Evolutionary conservation across 805 yeast species (phyloP).

Genomic region (Ogataea pilisensis): DNA sequence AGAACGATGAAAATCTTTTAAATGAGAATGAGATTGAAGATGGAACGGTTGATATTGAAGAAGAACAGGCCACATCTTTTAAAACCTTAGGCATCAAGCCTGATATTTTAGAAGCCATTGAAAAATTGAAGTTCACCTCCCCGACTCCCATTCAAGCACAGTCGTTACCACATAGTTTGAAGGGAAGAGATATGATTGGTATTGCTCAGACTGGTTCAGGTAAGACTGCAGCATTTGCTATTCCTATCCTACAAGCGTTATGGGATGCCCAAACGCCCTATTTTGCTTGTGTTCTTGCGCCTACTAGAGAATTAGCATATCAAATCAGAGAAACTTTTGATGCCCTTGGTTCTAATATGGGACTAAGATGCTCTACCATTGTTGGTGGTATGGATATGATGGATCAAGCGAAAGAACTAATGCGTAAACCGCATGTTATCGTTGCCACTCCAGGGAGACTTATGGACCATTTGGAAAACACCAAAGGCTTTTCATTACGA

Average conservation of each 20-base stretch:
- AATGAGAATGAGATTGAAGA: no score
- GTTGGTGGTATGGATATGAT: conserved; percentile 99
- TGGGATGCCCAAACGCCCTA: conserved; percentile 88
- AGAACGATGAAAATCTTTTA: conserved; percentile 8
- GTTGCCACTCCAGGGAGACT: conserved; percentile 91
- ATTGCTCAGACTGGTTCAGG: conserved; percentile 98
- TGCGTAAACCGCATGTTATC: conserved; percentile 89
- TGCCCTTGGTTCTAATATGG: conserved; percentile 89
- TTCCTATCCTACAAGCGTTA: conserved; percentile 86
- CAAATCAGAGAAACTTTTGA: conserved; percentile 94
- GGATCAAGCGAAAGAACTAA: conserved; percentile 92
- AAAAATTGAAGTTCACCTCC: conserved; percentile 62
- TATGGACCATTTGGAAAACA: conserved; percentile 89
- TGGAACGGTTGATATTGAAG: conserved; percentile 14
- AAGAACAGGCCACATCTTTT: conserved; percentile 33
- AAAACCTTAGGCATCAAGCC: conserved; percentile 63
- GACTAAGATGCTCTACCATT: conserved; percentile 80
- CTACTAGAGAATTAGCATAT: conserved; percentile 80
- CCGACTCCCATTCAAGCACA: conserved; percentile 95
- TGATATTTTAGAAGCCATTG: conserved; percentile 76
- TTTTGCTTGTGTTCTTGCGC: conserved; percentile 83
- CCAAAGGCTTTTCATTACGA: conserved; percentile 82
- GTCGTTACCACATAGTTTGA: conserved; percentile 85
- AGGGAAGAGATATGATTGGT: conserved; percentile 91
- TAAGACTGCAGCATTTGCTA: conserved; percentile 97